Evolutionary conservation across 257 asterid genomes (phyloP), one percentile per base, ranked within the genome.

Genomic region (Solanum lycopersicoides): DNA sequence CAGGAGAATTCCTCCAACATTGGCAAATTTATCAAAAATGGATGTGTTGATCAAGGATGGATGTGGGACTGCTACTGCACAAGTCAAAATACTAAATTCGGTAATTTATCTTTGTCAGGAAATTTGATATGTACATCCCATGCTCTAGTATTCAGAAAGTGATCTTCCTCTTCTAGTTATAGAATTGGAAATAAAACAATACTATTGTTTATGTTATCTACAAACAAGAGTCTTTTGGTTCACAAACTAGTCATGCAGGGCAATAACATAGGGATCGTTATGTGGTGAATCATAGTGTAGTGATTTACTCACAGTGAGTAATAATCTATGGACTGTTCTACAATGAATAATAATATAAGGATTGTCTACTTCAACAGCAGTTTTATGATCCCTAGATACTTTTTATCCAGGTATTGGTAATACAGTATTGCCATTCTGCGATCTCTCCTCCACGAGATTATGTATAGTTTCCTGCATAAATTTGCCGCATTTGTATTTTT

Each of bases 1-100:
- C 94, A 96, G 99, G 94, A 93, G 98, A 76, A 92, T 94, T 88
- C 98, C 98, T 87, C 91, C 95, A 14, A 84, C 89, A n/a, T 71
- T 96, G 79, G 97, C 97, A 77, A 96, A 88, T 89, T 92, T 96
- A 89, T 91, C 95, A 7, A 96, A 93, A 88, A n/a, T 96, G 93
- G 98, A 94, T 88, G 92, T 91, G 86, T 89, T 90, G 91, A 92
- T 96, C 89, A 94, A 93, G 91, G 98, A 94, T 89, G 98, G 96
- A 92, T 93, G 90, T 86, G 98, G 96, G 72, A 92, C 89, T 83
- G 89, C 95, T 73, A 91, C 96, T 71, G 95, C 98, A 21, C 91
- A 87, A 76, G 75, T 95, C 92, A 94, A 93, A 89, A 88, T 95
- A 12, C 90, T 96, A 9, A 95, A 93, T 89, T 92, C 95, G 94